Base-by-base conservation (phyloP, 352 stramenopile species). In the Globisporangium yorkense region DNA sequence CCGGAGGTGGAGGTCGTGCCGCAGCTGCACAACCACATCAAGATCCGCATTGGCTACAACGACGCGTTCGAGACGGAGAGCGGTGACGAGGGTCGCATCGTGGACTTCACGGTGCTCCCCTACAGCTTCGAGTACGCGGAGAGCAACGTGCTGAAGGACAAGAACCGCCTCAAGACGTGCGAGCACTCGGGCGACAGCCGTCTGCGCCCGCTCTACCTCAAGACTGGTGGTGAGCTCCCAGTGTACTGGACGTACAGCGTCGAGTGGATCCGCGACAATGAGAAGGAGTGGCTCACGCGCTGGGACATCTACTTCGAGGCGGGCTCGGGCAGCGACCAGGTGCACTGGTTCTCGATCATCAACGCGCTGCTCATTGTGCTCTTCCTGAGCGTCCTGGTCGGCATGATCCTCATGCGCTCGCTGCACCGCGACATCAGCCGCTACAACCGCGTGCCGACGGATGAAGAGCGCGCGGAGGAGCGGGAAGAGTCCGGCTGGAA, bases 321-420 rank as follows among this genome's bases (percentile, higher is more conserved):
- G 27, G 82, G 88, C 29, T 89, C 77, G 35, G 85, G 91, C 29
- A 92, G 92, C 21, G 88, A 96, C 54, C 92, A 99, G 66, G 96
- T 99, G 56, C 97, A 99, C 80, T 99, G 97, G 97, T 99, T 99
- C 77, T 98, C 89, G 43, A 98, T 99, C 68, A 96, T 99, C 66
- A 99, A 99, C 62, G 97, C 94, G 21, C 91, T 99, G 40, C 90
- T 99, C 66, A 99, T 99, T 67, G 97, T 99, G 43, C 79, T 99
- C 15, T 99, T 99, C 75, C 72, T 99, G 27, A 98, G 94, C 33
- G 95, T 94, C 27, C 99, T 99, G 93, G 97, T 99, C 57, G 96
- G 94, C 45, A 97, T 99, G 81, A 99, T 99, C 72, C 78, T 99
- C 58, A 89, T 99, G 59, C 92, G 97, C 52, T 98, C 96, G 39